Conservation (phyloP, 2,329 filamentous ascomycete species). For the Fusarium redolens region DNA sequence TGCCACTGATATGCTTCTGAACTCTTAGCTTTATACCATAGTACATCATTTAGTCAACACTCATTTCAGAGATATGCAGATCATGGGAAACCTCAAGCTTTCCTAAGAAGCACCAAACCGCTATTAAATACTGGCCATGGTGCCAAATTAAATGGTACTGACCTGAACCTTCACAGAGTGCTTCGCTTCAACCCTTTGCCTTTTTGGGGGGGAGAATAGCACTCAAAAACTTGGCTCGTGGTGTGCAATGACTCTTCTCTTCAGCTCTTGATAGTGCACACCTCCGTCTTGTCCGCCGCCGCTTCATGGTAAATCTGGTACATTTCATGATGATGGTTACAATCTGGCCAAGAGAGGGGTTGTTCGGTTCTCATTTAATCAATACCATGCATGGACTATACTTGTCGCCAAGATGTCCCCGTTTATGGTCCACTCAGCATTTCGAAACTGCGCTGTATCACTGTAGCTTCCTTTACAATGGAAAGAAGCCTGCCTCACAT, state of each 20-base stretch:
- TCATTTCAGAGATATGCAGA: background rate
- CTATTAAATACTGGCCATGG: background rate
- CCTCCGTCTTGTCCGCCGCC: slow-evolving; percentile 41
- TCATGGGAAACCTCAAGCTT: slow-evolving; percentile 4
- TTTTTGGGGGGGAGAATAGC: slow-evolving; percentile 27
- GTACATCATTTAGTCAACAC: background rate
- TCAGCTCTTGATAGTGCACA: slow-evolving; percentile 34
- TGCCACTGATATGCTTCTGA: background rate
- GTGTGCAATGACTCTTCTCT: slow-evolving; percentile 42
- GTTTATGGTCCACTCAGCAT: background rate
- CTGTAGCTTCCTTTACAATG: slow-evolving; percentile 12
- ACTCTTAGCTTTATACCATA: background rate
- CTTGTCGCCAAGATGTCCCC: background rate
- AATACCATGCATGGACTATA: background rate
- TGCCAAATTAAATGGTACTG: slow-evolving; percentile 3
- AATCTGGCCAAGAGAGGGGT: slow-evolving; percentile 1
- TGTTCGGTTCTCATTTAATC: slow-evolving; percentile 4
- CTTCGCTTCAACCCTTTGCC: slow-evolving; percentile 25
- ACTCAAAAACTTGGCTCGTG: slow-evolving; percentile 36
- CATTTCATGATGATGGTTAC: slow-evolving; percentile 22
- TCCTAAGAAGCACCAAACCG: slow-evolving; percentile 6
- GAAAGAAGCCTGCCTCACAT: slow-evolving; percentile 8
- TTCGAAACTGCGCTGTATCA: slow-evolving; percentile 10
- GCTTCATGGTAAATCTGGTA: slow-evolving; percentile 22
- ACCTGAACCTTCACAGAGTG: slow-evolving; percentile 11